Conservation (phyloP, 1,139 yeast genomes). For the Kodamaea sp. region DNA sequence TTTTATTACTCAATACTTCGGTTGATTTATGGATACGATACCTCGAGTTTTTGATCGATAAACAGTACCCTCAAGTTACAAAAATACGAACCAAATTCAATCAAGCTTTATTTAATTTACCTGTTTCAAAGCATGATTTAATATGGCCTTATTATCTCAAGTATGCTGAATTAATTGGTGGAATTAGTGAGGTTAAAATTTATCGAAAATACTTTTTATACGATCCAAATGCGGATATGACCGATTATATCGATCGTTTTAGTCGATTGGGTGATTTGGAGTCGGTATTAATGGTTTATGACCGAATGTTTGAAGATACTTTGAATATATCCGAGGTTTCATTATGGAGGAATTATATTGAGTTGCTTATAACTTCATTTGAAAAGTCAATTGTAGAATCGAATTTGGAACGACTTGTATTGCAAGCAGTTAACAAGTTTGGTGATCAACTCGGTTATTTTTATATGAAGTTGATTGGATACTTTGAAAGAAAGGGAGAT, state of each 20-base stretch:
- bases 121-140: constrained; percentile 49
- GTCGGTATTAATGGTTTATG: constrained; percentile 16
- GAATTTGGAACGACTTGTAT: constrained; percentile 32
- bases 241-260: constrained; percentile 21
- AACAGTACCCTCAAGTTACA: constrained; percentile 32
- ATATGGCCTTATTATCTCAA: constrained; percentile 60
- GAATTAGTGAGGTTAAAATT: constrained; percentile 37
- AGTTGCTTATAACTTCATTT: too few species aligned
- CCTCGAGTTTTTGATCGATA: constrained; percentile 42
- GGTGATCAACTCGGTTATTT: constrained; percentile 61
- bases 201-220: constrained; percentile 44
- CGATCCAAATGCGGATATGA: constrained; percentile 10
- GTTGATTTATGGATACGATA: constrained; percentile 57
- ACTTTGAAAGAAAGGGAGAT: constrained; percentile 31
- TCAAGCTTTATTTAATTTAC: constrained; percentile 47
- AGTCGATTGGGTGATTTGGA: constrained; percentile 22
- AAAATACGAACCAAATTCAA: constrained; percentile 50
- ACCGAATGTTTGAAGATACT: not conserved
- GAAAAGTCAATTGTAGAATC: constrained; percentile 2
- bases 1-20: constrained; percentile 42
- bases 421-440: constrained; percentile 41
- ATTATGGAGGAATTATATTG: constrained; percentile 43
- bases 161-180: constrained; percentile 50
- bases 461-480: constrained; percentile 48
- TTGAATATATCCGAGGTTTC: constrained; percentile 1